Conservation (phyloP, 2,329 filamentous ascomycete genomes). For the Claviceps purpurea region DNA sequence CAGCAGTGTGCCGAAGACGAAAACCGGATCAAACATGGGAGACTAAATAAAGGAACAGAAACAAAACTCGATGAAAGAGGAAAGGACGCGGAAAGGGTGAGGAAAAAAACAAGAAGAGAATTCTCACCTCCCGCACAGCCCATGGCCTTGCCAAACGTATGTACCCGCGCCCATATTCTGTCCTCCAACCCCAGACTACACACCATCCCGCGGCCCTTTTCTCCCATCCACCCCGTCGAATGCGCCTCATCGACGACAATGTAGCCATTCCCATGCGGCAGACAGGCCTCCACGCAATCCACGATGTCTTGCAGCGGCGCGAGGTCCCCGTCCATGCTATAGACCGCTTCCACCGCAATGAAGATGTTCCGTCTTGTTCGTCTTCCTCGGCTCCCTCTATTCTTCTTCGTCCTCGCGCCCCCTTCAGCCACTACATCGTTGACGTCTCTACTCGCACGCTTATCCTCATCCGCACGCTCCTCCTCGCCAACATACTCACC, state of each 20-base stretch:
- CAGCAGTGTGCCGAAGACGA: no score
- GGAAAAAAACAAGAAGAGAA: no score
- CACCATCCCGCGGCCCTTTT: constrained; percentile 43
- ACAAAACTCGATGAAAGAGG: no score
- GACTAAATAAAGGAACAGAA: no score
- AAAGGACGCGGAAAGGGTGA: neutral
- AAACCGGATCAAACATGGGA: no score
- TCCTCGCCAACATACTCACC: constrained; percentile 14
- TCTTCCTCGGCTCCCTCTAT: constrained; percentile 12
- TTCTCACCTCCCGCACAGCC: constrained; percentile 53
- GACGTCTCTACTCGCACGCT: constrained; percentile 15
- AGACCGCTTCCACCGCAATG: constrained; percentile 56
- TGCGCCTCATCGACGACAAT: constrained; percentile 59
- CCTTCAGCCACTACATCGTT: constrained; percentile 5
- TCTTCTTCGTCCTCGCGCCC: constrained; percentile 5
- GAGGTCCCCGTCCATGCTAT: constrained; percentile 76
- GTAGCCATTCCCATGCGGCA: constrained; percentile 46
- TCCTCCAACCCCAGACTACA: constrained; percentile 41
- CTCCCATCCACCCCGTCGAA: constrained; percentile 46
- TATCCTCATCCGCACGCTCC: constrained; percentile 24
- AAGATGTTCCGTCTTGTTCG: constrained; percentile 43
- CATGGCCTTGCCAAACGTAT: constrained; percentile 57
- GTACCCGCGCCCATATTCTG: constrained; percentile 42
- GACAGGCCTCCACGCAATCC: constrained; percentile 36
- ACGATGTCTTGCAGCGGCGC: constrained; percentile 50